These are phyloP conservation scores for Oidiodendron maius DNA, from an alignment of 495 filamentous ascomycete genomes.

Conservation along the genomic window DNA sequence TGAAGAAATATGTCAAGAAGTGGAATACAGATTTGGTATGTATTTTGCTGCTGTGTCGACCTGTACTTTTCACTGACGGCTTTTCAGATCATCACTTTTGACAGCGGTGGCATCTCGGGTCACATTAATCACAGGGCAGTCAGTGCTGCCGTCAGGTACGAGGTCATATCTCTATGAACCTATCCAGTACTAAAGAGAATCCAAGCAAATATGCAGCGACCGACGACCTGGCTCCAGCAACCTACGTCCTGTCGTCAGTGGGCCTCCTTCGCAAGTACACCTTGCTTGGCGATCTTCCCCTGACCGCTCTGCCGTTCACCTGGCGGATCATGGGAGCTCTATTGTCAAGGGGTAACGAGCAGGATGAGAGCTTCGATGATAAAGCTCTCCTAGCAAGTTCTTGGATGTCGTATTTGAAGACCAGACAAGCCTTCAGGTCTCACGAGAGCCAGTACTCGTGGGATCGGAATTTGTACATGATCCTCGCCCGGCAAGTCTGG, in stretches of 20 bases:
- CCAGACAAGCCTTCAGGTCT: constrained; percentile 28
- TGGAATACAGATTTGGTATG: constrained; percentile 35
- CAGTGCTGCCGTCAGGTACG: constrained; percentile 35
- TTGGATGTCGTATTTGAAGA: constrained; percentile 30
- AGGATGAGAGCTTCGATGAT: constrained; percentile 17
- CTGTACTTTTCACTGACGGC: not conserved
- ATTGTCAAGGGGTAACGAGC: constrained; percentile 23
- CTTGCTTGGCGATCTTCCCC: constrained; percentile 30
- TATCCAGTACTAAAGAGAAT: constrained; percentile 7
- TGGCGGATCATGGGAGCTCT: constrained; percentile 31
- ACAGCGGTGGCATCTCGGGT: constrained; percentile 33
- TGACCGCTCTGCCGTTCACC: constrained; percentile 31
- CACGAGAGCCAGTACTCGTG: constrained; percentile 36
- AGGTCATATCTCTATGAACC: not conserved
- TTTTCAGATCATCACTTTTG: constrained; percentile 36
- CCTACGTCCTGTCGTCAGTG: constrained; percentile 32
- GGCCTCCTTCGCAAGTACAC: constrained; percentile 34
- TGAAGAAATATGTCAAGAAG: constrained; percentile 28
- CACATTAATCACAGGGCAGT: constrained; percentile 39
- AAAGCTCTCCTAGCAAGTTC: constrained; percentile 30
- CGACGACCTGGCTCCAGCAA: constrained; percentile 26
- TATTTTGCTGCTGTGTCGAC: constrained; percentile 1
- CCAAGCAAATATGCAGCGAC: constrained; percentile 26
- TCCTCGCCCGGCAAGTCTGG: constrained; percentile 37
- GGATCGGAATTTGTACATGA: constrained; percentile 37